Conservation (phyloP, 2,329 filamentous ascomycete species). For the Chrysoporthe deuterocubensis region DNA sequence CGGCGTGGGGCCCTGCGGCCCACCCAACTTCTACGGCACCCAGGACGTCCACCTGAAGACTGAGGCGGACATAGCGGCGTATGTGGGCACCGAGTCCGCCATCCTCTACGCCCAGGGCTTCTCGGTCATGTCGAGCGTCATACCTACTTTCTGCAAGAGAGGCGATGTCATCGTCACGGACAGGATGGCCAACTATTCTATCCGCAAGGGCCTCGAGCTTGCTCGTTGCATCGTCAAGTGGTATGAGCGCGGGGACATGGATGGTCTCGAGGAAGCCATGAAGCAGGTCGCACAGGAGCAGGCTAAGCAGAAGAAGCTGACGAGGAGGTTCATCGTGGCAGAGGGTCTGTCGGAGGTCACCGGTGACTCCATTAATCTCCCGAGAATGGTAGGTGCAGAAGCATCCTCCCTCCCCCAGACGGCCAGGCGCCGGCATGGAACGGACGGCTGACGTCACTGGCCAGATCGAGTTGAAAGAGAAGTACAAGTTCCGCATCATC, state of each 20-base stretch:
- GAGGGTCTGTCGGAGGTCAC: conserved; percentile 92
- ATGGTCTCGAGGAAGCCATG: conserved; percentile 85
- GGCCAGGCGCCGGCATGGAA: not conserved
- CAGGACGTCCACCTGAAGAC: conserved; percentile 98
- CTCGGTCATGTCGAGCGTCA: conserved; percentile 94
- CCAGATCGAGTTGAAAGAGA: conserved; percentile 87
- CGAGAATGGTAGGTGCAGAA: conserved; percentile 70
- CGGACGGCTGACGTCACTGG: not conserved
- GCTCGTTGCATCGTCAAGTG: conserved; percentile 88
- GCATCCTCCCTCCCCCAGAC: not conserved
- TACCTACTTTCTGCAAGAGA: conserved; percentile 94
- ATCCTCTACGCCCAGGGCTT: conserved; percentile 97
- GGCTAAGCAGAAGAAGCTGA: conserved; percentile 80
- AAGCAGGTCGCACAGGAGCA: conserved; percentile 87
- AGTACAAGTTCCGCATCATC: conserved; percentile 97
- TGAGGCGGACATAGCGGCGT: conserved; percentile 89
- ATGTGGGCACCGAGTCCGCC: conserved; percentile 83
- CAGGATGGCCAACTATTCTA: conserved; percentile 88
- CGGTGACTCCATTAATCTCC: conserved; percentile 83
- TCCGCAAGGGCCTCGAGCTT: conserved; percentile 92
- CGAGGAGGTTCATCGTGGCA: conserved; percentile 91
- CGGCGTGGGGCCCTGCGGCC: conserved; percentile 94
- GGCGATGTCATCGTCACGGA: conserved; percentile 97
- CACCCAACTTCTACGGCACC: conserved; percentile 96
- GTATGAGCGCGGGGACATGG: conserved; percentile 97